A percentile compares a stretch with the other conserved stretches of the same genome.
Conservation (phyloP, 2,329 filamentous ascomycete genomes). For the Lachnellula cervina region DNA sequence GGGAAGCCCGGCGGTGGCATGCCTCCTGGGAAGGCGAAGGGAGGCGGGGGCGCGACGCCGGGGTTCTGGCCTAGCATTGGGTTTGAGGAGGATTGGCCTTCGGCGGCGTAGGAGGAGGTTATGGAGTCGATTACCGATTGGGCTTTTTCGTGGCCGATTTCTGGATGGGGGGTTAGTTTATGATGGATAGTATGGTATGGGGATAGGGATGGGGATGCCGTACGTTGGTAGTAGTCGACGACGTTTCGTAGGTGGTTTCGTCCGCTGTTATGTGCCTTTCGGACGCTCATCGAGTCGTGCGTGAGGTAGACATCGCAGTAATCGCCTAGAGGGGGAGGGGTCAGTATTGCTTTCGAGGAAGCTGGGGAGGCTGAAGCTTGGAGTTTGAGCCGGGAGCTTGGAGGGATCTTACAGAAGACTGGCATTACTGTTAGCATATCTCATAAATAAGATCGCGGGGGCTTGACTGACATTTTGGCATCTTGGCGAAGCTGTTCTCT, state of each 20-base stretch:
- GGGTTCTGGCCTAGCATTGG: slow-evolving; percentile 71
- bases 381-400: background rate
- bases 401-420: slow-evolving; percentile 64
- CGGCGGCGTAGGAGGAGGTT: slow-evolving; percentile 89
- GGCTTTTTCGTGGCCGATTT: slow-evolving; percentile 97
- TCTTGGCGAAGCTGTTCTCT: slow-evolving; percentile 42
- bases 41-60: slow-evolving; percentile 45
- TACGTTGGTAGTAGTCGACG: slow-evolving; percentile 96
- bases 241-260: slow-evolving; percentile 97
- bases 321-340: slow-evolving; percentile 52
- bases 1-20: slow-evolving; percentile 42
- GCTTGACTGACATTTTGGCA: slow-evolving; percentile 76
- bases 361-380: background rate
- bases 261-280: slow-evolving; percentile 95
- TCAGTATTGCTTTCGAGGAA: slow-evolving; percentile 17
- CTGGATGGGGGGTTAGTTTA: slow-evolving; percentile 39
- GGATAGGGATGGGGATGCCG: slow-evolving; percentile 23
- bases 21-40: slow-evolving; percentile 59
- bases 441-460: slow-evolving; percentile 5
- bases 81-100: slow-evolving; percentile 82
- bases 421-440: slow-evolving; percentile 35
- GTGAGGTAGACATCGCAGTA: slow-evolving; percentile 99
- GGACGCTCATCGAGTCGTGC: slow-evolving; percentile 99
- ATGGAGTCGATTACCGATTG: slow-evolving; percentile 98
- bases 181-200: background rate